These are phyloP conservation scores for Umbelopsis vinacea DNA, from an alignment of 192 early-diverging fungal species.

Conservation along the genomic window DNA sequence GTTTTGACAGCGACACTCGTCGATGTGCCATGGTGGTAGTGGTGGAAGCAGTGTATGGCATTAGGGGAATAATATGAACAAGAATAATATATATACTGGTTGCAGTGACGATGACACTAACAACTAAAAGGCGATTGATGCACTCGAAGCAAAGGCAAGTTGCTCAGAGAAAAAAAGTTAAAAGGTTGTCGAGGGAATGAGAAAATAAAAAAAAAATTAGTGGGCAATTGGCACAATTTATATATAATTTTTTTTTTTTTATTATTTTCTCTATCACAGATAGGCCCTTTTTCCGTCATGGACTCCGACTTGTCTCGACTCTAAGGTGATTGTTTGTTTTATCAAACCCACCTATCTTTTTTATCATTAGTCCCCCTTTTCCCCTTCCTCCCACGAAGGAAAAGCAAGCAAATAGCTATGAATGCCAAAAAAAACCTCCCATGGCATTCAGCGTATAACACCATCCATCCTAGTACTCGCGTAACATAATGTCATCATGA, in stretches of 20 bases:
- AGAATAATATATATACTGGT: not conserved
- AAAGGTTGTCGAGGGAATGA: not conserved
- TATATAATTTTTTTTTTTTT: conserved; percentile 21
- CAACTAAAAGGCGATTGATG: not conserved
- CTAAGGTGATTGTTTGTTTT: conserved; percentile 16
- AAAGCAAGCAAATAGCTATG: too few species aligned
- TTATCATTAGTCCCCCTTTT: not conserved
- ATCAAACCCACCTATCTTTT: not conserved
- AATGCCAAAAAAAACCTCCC: too few species aligned
- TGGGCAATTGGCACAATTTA: not conserved
- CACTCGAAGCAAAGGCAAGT: not conserved
- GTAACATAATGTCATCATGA: not conserved
- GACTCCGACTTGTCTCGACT: conserved; percentile 22
- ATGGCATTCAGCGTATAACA: too few species aligned
- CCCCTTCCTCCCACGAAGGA: not conserved
- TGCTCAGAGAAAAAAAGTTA: not conserved
- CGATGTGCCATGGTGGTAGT: not conserved
- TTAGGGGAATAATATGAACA: conserved; percentile 11
- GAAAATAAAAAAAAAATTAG: too few species aligned
- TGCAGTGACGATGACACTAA: not conserved
- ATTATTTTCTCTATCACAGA: conserved; percentile 20
- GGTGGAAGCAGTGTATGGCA: conserved; percentile 12
- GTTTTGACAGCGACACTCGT: conserved; percentile 18
- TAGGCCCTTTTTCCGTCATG: conserved; percentile 15
- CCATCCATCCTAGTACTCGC: too few species aligned